Evolutionary conservation across 148 eudicot genomes (phyloP).

Genomic region (Tetragonia tetragonoides): DNA sequence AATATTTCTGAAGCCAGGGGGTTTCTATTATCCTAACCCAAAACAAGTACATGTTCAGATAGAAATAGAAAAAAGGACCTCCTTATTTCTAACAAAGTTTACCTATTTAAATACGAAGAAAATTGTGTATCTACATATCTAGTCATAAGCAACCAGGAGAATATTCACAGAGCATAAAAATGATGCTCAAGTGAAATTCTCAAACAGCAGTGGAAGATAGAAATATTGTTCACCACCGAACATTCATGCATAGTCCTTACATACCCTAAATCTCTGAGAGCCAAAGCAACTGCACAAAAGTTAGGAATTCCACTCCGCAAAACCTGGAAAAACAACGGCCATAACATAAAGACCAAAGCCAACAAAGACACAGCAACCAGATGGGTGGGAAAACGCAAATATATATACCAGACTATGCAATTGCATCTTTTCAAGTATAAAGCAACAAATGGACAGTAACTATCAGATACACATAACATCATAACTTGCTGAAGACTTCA

Average conservation of each 20-base stretch:
- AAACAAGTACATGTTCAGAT: too few species aligned
- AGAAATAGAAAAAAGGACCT: too few species aligned
- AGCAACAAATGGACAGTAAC: background rate
- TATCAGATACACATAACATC: background rate
- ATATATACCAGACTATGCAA: background rate
- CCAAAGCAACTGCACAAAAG: conserved; percentile 97
- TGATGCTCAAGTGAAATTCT: background rate
- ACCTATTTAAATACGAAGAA: background rate
- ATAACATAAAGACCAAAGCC: background rate
- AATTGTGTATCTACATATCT: background rate
- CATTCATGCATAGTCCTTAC: conserved; percentile 20
- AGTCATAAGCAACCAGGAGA: background rate
- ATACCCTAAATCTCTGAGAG: conserved; percentile 90
- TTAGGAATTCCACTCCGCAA: conserved; percentile 92
- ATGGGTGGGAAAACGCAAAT: background rate
- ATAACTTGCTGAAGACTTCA: background rate
- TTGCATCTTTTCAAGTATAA: background rate
- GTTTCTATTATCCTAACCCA: too few species aligned
- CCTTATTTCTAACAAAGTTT: background rate
- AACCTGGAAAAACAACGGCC: conserved; percentile 48
- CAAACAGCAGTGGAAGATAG: too few species aligned
- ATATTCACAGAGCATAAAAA: background rate
- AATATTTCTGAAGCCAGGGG: background rate
- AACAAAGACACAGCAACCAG: background rate
- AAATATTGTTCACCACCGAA: background rate